These are phyloP conservation scores for Bidens hawaiensis DNA, from an alignment of 140 eudicot genomes.

Conservation along the genomic window DNA sequence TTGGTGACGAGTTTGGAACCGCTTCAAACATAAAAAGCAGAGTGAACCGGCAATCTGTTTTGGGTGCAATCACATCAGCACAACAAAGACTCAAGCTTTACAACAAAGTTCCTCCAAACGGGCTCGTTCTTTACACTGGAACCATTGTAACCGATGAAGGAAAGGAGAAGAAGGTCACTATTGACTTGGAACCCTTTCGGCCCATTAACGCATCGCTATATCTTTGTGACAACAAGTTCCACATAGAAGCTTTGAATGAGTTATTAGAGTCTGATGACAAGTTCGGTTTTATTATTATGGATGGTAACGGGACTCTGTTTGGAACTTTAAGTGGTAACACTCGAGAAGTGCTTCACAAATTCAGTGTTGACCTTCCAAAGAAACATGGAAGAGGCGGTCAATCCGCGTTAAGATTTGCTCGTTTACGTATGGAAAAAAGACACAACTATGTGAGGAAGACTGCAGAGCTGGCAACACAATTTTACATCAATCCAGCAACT, in stretches of 20 bases:
- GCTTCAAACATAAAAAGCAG: conserved; percentile 13
- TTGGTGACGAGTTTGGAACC: conserved; percentile 44
- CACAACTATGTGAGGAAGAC: not conserved
- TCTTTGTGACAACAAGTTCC: conserved; percentile 34
- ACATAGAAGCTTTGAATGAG: not conserved
- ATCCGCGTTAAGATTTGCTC: conserved; percentile 44
- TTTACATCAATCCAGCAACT: conserved; percentile 43
- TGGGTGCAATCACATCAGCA: conserved; percentile 53
- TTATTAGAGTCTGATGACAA: not conserved
- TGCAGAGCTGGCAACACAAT: conserved; percentile 30
- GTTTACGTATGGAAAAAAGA: conserved; percentile 50
- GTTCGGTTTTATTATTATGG: conserved; percentile 28
- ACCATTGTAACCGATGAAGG: conserved; percentile 49
- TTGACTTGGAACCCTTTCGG: conserved; percentile 44
- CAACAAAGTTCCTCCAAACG: conserved; percentile 45
- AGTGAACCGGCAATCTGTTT: conserved; percentile 47
- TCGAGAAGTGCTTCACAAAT: conserved; percentile 41
- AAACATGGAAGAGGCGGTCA: conserved; percentile 42
- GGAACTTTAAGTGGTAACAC: conserved; percentile 50
- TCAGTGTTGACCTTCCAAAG: conserved; percentile 25
- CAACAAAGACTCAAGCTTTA: conserved; percentile 23
- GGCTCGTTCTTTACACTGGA: conserved; percentile 49
- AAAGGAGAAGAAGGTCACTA: conserved; percentile 39
- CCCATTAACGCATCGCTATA: conserved; percentile 46
- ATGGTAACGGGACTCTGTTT: conserved; percentile 45